Evolutionary conservation across 495 filamentous ascomycete species (phyloP), one percentile per base, ranked within the genome.

Genomic region (Parmelia sp.): DNA sequence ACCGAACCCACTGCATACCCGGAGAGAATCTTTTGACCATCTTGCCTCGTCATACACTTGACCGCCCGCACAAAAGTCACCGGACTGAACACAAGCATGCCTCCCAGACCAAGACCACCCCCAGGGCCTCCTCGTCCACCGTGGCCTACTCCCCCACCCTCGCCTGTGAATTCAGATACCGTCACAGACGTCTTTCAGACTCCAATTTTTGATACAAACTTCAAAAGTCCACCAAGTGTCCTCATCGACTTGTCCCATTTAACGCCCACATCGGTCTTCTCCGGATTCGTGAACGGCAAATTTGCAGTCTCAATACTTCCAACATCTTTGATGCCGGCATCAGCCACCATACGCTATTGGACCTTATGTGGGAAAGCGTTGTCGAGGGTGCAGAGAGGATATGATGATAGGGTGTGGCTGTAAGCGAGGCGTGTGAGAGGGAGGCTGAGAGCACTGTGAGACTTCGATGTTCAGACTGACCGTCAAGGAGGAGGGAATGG

Each of bases 81-180:
- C 9, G 5, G 12, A 12, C 6, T 44, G 33, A 42, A 33, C 17
- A 10, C 49, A 57, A 57, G 51, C 47, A 40, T 55, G 29, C 40
- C 62, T 51, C 56, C 35, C 14, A 44, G 39, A 29, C 58, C 58
- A n/a, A 53, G 39, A 25, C 62, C 62, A 64, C 62, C 62, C 4
- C 55, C 62, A 0, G 45, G 45, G 9, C 51, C 55, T n/a, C 62
- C 55, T 29, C 56, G 39, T 25, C 62, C 62, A 37, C 62, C 62
- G 4, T 64, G 62, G 62, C 53, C 62, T 17, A 64, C 62, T 1
- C 62, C 62, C 1, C 55, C 62, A 37, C 62, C 62, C 5, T 64
- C 62, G 1, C 62, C 61, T 33, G 39, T 6, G 21, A 21, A 10
- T 29, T 12, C 51, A 29, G 29, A n/a, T n/a, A 33, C 3, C 14